Evolutionary conservation across 257 asterid species (phyloP).

Genomic region (Nicotiana otophora): DNA sequence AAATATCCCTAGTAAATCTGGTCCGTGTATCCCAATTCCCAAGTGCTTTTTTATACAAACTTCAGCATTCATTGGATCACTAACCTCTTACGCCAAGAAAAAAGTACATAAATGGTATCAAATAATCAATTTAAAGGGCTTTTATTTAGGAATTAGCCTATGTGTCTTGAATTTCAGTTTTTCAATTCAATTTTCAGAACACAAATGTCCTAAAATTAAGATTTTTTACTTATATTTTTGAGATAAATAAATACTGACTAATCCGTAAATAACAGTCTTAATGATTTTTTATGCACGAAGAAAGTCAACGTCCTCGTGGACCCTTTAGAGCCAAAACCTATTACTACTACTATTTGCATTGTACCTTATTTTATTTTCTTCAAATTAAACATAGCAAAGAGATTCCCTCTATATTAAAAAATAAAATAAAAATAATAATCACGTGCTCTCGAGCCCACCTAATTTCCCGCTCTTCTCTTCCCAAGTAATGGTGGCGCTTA

Average conservation of each 20-base stretch:
- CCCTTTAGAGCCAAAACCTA: slow-evolving; percentile 32
- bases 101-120: no score
- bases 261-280: no score
- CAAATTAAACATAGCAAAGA: no score
- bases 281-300: no score
- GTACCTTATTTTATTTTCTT: no score
- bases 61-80: slow-evolving; percentile 14
- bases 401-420: not conserved
- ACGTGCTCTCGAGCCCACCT: slow-evolving; percentile 13
- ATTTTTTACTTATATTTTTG: no score
- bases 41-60: not conserved
- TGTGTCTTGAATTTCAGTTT: no score
- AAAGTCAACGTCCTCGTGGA: slow-evolving; percentile 36
- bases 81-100: not conserved
- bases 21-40: not conserved
- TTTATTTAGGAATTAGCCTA: no score
- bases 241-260: no score
- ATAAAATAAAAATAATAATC: slow-evolving; percentile 1
- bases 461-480: not conserved
- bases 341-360: not conserved
- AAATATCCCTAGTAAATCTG: not conserved
- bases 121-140: no score
- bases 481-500: not conserved
- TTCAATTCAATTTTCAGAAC: no score
- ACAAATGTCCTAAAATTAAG: no score